Base-by-base conservation (phyloP, 169 alveolate genomes). In the Cryptosporidium canis region DNA sequence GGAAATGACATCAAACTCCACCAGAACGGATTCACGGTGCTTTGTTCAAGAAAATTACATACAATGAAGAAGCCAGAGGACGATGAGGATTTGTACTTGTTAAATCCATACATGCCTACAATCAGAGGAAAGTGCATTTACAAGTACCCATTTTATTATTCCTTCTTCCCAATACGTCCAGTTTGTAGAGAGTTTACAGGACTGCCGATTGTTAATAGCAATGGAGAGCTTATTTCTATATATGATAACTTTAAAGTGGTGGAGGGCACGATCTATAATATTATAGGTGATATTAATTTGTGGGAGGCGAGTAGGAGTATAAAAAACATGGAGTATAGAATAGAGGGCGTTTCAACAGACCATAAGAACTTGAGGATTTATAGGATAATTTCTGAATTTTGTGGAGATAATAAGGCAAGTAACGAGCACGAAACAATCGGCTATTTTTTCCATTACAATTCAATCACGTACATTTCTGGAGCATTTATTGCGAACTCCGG, bases 121-220 rank as follows among this genome's bases (percentile, higher is more conserved):
- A 56, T 77, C 4, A 77, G 43, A 4, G 87, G 87, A 58, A 77
- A 61, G 33, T 77, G 87, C 27, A 27, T 77, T 35, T 77, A 41
- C 51, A 77, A 77, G 27, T 14, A 24, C 39, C 87, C 87, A 14
- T 37, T 37, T 37, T 58, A 35, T 33, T 77, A 77, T 45, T 55
- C 87, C 16, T 77, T 29, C n/a, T 77, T 77, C 39, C 87, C 87
- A 18, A 77, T 77, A 12, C 6, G 24, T 24, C 27, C 77, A 6
- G 71, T 29, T 12, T 45, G 55, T 61, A 58, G 64, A n/a, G 61
- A 77, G 55, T 77, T 77, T 61, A 55, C 61, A n/a, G 87, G 87
- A 24, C 77, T 77, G 12, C 87, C 87, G 0, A 58, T 77, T 24
- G 41, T 58, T 24, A 77, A 77, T 61, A 24, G 31, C 24, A 35